Evolutionary conservation across 2,329 filamentous ascomycete species (phyloP).

Genomic region (Canariomyces notabilis): DNA sequence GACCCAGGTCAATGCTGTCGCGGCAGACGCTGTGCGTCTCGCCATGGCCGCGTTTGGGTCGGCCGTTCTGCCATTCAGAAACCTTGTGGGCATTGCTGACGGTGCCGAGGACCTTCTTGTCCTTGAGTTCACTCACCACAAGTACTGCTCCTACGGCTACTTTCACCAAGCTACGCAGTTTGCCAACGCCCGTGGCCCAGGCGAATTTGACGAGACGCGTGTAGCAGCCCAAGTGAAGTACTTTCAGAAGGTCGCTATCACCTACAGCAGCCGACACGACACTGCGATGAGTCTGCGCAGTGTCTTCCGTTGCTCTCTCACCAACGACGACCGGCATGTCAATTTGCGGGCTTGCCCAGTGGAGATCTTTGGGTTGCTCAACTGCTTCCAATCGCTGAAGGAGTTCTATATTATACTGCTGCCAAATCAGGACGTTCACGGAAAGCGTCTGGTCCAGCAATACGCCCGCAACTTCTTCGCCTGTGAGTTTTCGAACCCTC

Average conservation of each 20-base stretch:
- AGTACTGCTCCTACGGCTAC: not conserved
- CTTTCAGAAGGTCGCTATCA: slow-evolving; percentile 7
- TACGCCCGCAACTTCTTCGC: slow-evolving; percentile 11
- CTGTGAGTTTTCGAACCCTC: not conserved
- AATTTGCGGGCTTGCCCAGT: slow-evolving; percentile 18
- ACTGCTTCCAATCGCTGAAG: slow-evolving; percentile 26
- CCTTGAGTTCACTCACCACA: slow-evolving; percentile 17
- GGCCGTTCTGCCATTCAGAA: slow-evolving; percentile 1
- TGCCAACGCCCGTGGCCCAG: not conserved
- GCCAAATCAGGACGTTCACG: not conserved
- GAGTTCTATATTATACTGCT: slow-evolving; percentile 29
- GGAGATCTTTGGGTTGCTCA: slow-evolving; percentile 22
- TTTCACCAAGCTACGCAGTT: slow-evolving; percentile 2
- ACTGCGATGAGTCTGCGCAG: not conserved
- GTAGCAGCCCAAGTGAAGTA: not conserved
- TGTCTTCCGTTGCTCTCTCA: slow-evolving; percentile 4
- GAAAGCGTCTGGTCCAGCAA: not conserved
- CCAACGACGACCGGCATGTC: not conserved
- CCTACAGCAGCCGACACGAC: not conserved
- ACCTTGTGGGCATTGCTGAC: slow-evolving; percentile 3
- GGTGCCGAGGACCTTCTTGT: slow-evolving; percentile 19
- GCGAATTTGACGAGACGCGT: not conserved
- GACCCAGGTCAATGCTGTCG: not conserved
- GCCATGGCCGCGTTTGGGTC: not conserved
- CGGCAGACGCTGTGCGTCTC: not conserved